Conservation (phyloP, 305 asterid species). For the Stenogyne calaminthoides region DNA sequence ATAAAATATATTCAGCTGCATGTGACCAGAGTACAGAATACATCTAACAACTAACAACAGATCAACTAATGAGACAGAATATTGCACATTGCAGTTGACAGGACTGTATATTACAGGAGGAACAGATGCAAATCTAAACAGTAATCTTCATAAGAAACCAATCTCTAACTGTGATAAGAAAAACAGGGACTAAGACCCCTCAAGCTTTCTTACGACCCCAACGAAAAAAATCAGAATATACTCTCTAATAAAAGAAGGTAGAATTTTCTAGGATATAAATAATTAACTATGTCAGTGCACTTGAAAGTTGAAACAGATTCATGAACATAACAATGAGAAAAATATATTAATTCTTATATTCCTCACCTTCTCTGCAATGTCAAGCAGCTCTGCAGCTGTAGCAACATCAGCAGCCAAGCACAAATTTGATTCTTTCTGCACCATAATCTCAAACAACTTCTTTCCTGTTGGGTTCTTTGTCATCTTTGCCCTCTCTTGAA, state of each 20-base stretch:
- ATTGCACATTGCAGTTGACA: constrained; percentile 6
- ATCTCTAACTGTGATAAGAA: constrained; percentile 8
- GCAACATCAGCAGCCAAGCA: constrained; percentile 97
- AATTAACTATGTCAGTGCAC: background rate
- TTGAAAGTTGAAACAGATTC: constrained; percentile 3
- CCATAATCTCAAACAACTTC: constrained; percentile 90
- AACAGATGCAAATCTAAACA: background rate
- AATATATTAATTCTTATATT: background rate
- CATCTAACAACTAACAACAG: background rate
- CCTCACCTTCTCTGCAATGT: constrained; percentile 86
- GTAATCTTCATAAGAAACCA: constrained; percentile 8
- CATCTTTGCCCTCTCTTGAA: constrained; percentile 76
- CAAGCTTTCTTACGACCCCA: constrained; percentile 15
- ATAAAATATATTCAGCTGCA: constrained; percentile 2
- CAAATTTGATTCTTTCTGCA: constrained; percentile 80
- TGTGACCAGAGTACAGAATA: constrained; percentile 2
- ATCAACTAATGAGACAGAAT: background rate
- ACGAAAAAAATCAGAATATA: constrained; percentile 6
- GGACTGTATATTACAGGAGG: constrained; percentile 10
- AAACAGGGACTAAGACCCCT: background rate
- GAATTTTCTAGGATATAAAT: background rate
- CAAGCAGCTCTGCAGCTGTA: constrained; percentile 88
- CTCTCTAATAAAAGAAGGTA: constrained; percentile 11
- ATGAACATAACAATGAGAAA: constrained; percentile 5
- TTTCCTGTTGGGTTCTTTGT: constrained; percentile 85